Evolutionary conservation across 2,329 filamentous ascomycete species (phyloP).

Genomic region (Hypoxylon sp.): DNA sequence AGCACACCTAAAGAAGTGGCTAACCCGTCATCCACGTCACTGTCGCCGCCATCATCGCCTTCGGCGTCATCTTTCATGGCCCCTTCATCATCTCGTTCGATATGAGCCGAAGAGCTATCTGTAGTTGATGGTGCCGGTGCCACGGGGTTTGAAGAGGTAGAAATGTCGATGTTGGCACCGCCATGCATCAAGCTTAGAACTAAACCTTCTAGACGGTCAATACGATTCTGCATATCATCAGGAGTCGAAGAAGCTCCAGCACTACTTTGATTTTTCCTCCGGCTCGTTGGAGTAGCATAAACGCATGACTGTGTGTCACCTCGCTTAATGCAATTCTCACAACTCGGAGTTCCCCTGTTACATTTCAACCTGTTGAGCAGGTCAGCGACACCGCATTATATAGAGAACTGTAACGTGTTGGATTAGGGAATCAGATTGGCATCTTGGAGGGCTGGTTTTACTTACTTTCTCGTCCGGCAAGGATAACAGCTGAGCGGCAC

Average conservation of each 20-base stretch:
- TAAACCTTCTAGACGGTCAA: slow-evolving; percentile 92
- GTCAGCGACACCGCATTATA: slow-evolving; percentile 53
- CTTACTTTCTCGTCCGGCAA: slow-evolving; percentile 91
- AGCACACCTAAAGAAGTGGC: slow-evolving; percentile 84
- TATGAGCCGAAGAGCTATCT: slow-evolving; percentile 63
- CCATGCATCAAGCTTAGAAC: slow-evolving; percentile 96
- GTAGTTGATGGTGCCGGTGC: slow-evolving; percentile 56
- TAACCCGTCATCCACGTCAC: slow-evolving; percentile 77
- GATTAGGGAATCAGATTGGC: slow-evolving; percentile 41
- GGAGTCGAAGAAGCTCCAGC: slow-evolving; percentile 72
- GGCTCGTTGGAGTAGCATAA: slow-evolving; percentile 79
- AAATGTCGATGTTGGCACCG: slow-evolving; percentile 69
- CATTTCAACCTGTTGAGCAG: slow-evolving; percentile 73
- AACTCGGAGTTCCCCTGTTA: slow-evolving; percentile 90
- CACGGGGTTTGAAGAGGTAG: slow-evolving; percentile 51
- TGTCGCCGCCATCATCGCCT: slow-evolving; percentile 73
- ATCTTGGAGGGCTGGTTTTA: slow-evolving; percentile 39
- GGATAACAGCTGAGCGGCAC: slow-evolving; percentile 93
- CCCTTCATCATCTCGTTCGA: slow-evolving; percentile 71
- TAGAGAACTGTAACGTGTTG: slow-evolving; percentile 37
- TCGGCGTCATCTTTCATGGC: slow-evolving; percentile 65
- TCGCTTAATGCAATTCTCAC: slow-evolving; percentile 89
- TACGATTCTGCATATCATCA: slow-evolving; percentile 98
- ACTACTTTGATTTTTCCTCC: slow-evolving; percentile 79
- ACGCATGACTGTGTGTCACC: slow-evolving; percentile 85